Evolutionary conservation across 2,329 filamentous ascomycete genomes (phyloP), one percentile per base, ranked within the genome.

Genomic region (Neofusicoccum kwambonambiense): DNA sequence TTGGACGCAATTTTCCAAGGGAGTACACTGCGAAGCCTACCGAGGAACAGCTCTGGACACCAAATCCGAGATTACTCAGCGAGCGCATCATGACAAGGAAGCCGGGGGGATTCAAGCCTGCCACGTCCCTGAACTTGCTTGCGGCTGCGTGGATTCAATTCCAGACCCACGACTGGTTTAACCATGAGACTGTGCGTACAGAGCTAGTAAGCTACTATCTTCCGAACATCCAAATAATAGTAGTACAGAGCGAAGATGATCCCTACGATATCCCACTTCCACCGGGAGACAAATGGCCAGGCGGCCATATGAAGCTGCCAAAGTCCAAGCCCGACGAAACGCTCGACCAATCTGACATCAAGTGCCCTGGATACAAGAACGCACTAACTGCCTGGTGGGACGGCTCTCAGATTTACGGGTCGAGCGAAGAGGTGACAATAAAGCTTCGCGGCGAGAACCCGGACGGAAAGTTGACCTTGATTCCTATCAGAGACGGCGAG

Each of bases 131-230:
- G 64, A 83, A 83, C 64, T 67, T 83, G 44, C 70, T 83, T 6
- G 80, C 80, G 2, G 80, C 80, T 13, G 80, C 80, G 1, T 83
- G 80, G 80, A 82, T 82, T n/a, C 81, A 83, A 67, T 82, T 82
- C 61, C 79, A 82, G 64, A 77, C 77, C 0, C 80, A 82, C 63
- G 79, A 80, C 65, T 81, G 79, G 79, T 75, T 77, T 61, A 70
- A 73, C 44, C 73, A 76, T 66, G 69, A 73, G 27, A 64, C 22
- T 22, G 22, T 22, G 65, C 63, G 71, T 71, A 47, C 47, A 67
- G 57, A 5, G 22, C 49, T 35, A 51, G 4, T 12, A 35, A 71
- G 27, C 39, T 22, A 22, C 22, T 22, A 22, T 22, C 22, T 22
- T 22, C 22, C 22, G 22, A 22, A 22, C 22, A 22, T 3, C 22